These are phyloP conservation scores for Scutellaria minor DNA, from an alignment of 257 asterid genomes.

Conservation along the genomic window DNA sequence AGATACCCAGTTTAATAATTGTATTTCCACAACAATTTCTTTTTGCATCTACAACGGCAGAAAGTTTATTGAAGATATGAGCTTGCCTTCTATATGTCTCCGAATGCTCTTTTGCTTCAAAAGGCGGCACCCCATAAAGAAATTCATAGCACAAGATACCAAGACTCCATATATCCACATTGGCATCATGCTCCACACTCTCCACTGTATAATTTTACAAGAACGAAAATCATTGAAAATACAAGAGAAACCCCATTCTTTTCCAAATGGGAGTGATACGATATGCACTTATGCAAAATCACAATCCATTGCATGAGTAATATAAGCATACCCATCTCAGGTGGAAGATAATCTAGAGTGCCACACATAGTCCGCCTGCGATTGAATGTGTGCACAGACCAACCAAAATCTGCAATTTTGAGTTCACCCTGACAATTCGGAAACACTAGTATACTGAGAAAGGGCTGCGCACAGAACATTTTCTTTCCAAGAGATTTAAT, in stretches of 20 bases:
- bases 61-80: too few species aligned
- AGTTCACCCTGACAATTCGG: conserved; percentile 76
- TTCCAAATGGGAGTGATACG: too few species aligned
- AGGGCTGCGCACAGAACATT: neutral
- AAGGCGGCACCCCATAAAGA: conserved; percentile 92
- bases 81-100: conserved; percentile 90
- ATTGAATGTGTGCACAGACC: conserved; percentile 97
- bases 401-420: conserved; percentile 96
- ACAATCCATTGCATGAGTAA: too few species aligned
- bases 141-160: conserved; percentile 95
- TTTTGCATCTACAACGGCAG: too few species aligned
- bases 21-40: too few species aligned
- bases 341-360: conserved; percentile 96
- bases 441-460: conserved; percentile 28
- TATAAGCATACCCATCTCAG: conserved; percentile 86
- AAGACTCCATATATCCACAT: conserved; percentile 97
- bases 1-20: too few species aligned
- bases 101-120: conserved; percentile 92
- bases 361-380: conserved; percentile 99
- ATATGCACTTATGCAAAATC: too few species aligned
- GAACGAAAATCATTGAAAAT: too few species aligned
- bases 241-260: too few species aligned
- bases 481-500: conserved; percentile 3
- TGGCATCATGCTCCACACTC: conserved; percentile 94
- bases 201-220: conserved; percentile 57